Base-by-base conservation (phyloP, 306 rosid species). In the Pueraria montana region DNA sequence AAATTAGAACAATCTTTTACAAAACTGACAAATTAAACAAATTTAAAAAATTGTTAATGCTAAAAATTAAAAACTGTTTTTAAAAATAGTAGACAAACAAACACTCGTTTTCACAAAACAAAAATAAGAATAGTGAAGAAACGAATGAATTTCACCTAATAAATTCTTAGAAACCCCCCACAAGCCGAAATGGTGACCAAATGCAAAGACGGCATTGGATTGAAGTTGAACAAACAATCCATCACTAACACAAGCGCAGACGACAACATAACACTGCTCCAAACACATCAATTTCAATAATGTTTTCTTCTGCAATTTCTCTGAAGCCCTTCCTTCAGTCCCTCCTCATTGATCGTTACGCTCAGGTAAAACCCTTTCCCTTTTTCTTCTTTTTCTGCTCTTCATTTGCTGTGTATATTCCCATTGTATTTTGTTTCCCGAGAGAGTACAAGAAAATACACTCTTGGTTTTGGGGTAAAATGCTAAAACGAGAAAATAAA, bases 281-380 rank as follows among this genome's bases (percentile, higher is more conserved):
- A 74, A 84, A n/a, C 79, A 53, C 76, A 61, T 64, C 62, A 81
- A 56, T 72, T 64, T 74, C 87, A 20, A 12, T 64, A 2, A 88
- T 89, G 95, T 82, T 84, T 5, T 69, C 84, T 40, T 74, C 89
- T 70, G 69, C 88, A 10, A 49, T 75, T 61, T 68, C 83, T 80
- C 79, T 72, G 50, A 78, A 50, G 53, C 88, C 87, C 16, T 32
- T 48, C 20, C 40, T 77, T 68, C 24, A 45, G 50, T 82, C 86
- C 17, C 50, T 63, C 21, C 16, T 80, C 80, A 21, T 71, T 26
- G 87, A 85, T 74, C 48, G 20, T 74, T 79, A 38, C 52, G 16
- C 72, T 38, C 85, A 75, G 84, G 93, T 91, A 50, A 75, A 82
- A 49, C 13, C 50, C 21, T 17, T 53, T 18, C 11, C 69, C 10